Percentiles rank a stretch among this genome's conserved stretches.
phyloP scores from a whole-genome alignment of 2,329 filamentous ascomycete species.

The Hymenoscyphus albidus region DNA sequence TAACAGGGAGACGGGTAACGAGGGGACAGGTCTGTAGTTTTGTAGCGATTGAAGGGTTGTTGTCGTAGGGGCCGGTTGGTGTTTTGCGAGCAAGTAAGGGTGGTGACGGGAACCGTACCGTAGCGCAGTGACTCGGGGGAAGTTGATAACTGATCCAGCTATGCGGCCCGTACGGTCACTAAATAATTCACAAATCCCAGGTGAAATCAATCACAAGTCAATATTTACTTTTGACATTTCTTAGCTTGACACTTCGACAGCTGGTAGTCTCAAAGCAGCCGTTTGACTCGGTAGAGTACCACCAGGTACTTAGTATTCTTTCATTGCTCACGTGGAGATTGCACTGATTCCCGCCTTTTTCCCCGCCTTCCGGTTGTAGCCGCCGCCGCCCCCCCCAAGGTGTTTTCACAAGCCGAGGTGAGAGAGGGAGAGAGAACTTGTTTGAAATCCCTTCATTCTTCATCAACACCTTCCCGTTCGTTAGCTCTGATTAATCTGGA shows the following conservation, averaged over 20 bases:
- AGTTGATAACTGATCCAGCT: too few species aligned
- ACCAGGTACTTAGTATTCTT: too few species aligned
- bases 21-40: not conserved
- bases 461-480: not conserved
- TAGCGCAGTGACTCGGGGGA: too few species aligned
- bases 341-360: not conserved
- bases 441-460: not conserved
- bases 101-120: too few species aligned
- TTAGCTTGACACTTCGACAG: too few species aligned
- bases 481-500: not conserved
- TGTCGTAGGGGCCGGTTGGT: not conserved
- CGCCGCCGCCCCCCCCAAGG: not conserved
- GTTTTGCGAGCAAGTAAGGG: not conserved
- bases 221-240: too few species aligned
- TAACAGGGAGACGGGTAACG: not conserved
- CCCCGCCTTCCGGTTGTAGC: constrained; percentile 3
- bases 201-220: too few species aligned
- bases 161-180: too few species aligned
- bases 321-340: constrained; percentile 10
- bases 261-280: too few species aligned
- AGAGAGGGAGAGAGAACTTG: not conserved
- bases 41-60: not conserved
- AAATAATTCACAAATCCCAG: too few species aligned
- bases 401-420: constrained; percentile 20
- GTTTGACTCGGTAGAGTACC: too few species aligned